Evolutionary conservation across 2,329 filamentous ascomycete species (phyloP).

Genomic region (Aspergillus floridensis): DNA sequence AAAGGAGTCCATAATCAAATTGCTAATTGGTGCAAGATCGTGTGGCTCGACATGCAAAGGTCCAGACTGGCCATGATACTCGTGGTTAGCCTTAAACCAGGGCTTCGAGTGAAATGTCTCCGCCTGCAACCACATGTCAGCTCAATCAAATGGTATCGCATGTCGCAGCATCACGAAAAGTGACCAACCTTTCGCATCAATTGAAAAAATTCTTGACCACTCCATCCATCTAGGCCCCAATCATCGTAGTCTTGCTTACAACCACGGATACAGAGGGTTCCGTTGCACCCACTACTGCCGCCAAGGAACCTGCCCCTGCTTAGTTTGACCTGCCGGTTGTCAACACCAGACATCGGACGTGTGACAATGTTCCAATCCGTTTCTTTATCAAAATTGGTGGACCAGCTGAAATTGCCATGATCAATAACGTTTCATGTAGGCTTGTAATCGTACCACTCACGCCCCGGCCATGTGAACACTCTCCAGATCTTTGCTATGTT

Average conservation of each 20-base stretch:
- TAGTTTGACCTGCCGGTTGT: constrained; percentile 43
- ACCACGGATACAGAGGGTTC: constrained; percentile 45
- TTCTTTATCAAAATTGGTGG: constrained; percentile 43
- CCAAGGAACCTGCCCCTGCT: constrained; percentile 46
- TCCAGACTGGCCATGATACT: constrained; percentile 52
- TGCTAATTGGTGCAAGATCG: constrained; percentile 58
- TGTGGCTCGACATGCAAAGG: constrained; percentile 58
- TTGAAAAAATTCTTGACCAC: constrained; percentile 55
- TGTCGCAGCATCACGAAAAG: neutral
- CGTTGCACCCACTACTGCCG: constrained; percentile 45
- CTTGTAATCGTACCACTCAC: constrained; percentile 17
- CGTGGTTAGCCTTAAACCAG: constrained; percentile 53
- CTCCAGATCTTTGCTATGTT: constrained; percentile 45
- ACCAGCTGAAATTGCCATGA: constrained; percentile 32
- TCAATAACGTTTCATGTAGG: too few relatives aligned
- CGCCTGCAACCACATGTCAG: constrained; percentile 33
- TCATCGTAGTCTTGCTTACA: constrained; percentile 52
- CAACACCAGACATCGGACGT: constrained; percentile 39
- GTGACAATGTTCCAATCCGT: constrained; percentile 48
- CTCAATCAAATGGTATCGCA: neutral
- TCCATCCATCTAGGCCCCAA: constrained; percentile 56
- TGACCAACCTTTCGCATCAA: constrained; percentile 54
- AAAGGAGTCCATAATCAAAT: constrained; percentile 55
- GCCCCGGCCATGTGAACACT: constrained; percentile 49
- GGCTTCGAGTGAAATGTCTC: constrained; percentile 59